A percentile compares a stretch with the other conserved stretches of the same genome.
These are phyloP conservation scores for Pythium dissimile DNA, from an alignment of 352 stramenopile genomes.

Conservation along the genomic window DNA sequence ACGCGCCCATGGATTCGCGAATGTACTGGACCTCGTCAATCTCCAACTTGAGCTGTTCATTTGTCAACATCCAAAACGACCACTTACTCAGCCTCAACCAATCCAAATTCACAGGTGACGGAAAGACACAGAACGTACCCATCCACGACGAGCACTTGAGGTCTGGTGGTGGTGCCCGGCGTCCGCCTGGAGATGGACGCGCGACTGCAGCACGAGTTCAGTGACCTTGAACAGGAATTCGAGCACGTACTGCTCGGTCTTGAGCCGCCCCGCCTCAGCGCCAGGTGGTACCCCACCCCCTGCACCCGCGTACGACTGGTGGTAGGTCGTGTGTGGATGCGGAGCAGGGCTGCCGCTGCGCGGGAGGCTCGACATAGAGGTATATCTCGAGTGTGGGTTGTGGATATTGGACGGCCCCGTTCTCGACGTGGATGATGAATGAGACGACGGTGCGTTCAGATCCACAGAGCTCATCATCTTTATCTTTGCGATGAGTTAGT, in stretches of 20 bases:
- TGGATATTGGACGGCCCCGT: slow-evolving; percentile 4
- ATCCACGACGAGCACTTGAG: slow-evolving; percentile 43
- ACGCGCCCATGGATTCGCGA: slow-evolving; percentile 59
- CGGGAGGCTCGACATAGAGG: background rate
- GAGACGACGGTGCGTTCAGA: slow-evolving; percentile 14
- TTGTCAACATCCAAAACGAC: background rate
- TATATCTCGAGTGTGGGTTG: slow-evolving; percentile 12
- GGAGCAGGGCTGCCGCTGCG: slow-evolving; percentile 12
- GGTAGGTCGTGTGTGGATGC: background rate
- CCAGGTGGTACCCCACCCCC: slow-evolving; percentile 3
- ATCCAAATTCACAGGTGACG: background rate
- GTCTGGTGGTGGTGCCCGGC: slow-evolving; percentile 28
- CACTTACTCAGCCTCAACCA: background rate
- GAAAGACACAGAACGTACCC: slow-evolving; percentile 31
- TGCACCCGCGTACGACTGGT: slow-evolving; percentile 1
- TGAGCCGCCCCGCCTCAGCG: slow-evolving; percentile 50
- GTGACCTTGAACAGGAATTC: slow-evolving; percentile 83
- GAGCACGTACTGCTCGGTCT: slow-evolving; percentile 83
- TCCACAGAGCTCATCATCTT: slow-evolving; percentile 30
- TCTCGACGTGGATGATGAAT: slow-evolving; percentile 16
- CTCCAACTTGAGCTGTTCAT: slow-evolving; percentile 69
- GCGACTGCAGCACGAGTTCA: slow-evolving; percentile 80
- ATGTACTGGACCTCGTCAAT: slow-evolving; percentile 76
- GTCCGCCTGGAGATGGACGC: slow-evolving; percentile 64
- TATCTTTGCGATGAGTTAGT: background rate